Percentiles rank a stretch among this genome's conserved stretches.
Evolutionary conservation across 192 early-diverging fungal genomes (phyloP).

Genomic region (Coemansia sp.): DNA sequence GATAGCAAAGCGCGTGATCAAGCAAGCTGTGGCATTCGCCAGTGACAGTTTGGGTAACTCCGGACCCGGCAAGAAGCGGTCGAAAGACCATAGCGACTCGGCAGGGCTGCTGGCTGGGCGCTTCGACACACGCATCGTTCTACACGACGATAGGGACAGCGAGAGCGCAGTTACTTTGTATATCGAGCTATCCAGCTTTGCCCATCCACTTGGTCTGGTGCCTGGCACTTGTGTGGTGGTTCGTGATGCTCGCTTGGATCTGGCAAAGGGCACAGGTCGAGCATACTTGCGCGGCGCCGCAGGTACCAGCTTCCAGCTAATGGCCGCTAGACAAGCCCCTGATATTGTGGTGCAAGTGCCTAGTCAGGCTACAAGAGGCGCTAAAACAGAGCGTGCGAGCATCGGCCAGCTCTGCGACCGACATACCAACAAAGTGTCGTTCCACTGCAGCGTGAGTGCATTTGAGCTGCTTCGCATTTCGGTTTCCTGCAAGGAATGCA

Average conservation of each 20-base stretch:
- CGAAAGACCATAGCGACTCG: not conserved
- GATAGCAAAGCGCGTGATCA: constrained; percentile 9
- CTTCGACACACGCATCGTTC: constrained; percentile 22
- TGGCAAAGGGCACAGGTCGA: constrained; percentile 14
- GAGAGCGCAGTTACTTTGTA: constrained; percentile 18
- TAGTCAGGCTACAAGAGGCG: not conserved
- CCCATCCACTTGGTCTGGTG: constrained; percentile 33
- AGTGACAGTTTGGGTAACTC: not conserved
- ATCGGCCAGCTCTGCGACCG: constrained; percentile 12
- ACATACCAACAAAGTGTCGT: not conserved
- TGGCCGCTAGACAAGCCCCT: not conserved
- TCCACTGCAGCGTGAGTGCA: constrained; percentile 13
- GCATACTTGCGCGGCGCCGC: constrained; percentile 19
- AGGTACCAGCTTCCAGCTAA: constrained; percentile 12
- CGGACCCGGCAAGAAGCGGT: not conserved
- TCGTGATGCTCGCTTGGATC: constrained; percentile 8
- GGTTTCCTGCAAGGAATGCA: constrained; percentile 17
- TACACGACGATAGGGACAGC: constrained; percentile 16
- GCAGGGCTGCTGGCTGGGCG: not conserved
- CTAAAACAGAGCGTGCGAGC: not conserved
- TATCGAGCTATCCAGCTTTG: constrained; percentile 21
- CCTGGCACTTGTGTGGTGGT: constrained; percentile 25
- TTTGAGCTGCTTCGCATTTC: constrained; percentile 17
- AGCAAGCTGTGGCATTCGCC: constrained; percentile 1
- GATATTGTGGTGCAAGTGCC: not conserved